phyloP scores from a whole-genome alignment of 2,329 filamentous ascomycete genomes.

The Fusarium palustre region DNA sequence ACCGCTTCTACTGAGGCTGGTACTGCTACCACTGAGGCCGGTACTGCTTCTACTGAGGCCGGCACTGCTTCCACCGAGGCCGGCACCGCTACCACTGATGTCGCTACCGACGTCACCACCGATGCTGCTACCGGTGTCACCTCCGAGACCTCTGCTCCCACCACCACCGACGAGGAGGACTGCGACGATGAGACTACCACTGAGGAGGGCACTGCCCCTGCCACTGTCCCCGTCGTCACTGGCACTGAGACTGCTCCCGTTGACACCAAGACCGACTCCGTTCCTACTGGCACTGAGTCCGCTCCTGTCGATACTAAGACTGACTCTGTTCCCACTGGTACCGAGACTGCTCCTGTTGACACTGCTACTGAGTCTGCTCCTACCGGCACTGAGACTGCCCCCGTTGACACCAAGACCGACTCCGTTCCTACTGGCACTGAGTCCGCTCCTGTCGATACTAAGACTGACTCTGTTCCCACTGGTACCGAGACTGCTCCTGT shows the following conservation, averaged over 20 bases:
- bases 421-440: not conserved
- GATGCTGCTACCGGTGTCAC: constrained; percentile 10
- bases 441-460: not conserved
- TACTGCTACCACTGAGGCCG: constrained; percentile 20
- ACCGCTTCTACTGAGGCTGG: constrained; percentile 7
- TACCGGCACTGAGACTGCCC: not conserved
- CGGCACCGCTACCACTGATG: not conserved
- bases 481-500: not conserved
- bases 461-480: not conserved
- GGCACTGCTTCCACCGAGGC: constrained; percentile 8
- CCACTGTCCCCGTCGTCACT: not conserved
- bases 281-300: not conserved
- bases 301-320: not conserved
- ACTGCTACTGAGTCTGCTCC: not conserved
- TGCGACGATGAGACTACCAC: constrained; percentile 12
- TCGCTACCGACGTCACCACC: constrained; percentile 11
- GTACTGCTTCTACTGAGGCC: constrained; percentile 7
- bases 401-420: not conserved
- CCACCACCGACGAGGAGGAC: constrained; percentile 17
- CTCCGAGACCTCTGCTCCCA: constrained; percentile 7
- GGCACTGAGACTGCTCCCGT: constrained; percentile 3
- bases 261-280: constrained; percentile 18
- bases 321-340: not conserved
- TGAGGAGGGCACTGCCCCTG: not conserved
- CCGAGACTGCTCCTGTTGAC: not conserved